Conservation (phyloP, 2,329 filamentous ascomycete species). For the Fusarium abutilonis region DNA sequence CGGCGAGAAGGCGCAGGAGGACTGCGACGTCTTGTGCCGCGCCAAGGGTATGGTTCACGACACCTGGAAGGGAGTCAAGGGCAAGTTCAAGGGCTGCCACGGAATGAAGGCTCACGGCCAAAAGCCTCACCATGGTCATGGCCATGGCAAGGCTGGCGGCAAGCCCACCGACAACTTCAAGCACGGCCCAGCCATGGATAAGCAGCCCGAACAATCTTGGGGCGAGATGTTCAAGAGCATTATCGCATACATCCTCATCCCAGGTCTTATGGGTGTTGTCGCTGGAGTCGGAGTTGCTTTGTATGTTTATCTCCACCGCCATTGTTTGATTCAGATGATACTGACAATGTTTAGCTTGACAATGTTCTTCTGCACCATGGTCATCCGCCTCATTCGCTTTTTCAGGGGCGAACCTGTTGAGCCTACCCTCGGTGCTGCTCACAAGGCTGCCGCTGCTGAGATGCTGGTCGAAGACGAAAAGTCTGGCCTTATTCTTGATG, state of each 20-base stretch:
- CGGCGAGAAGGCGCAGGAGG: constrained; percentile 4
- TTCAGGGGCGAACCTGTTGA: constrained; percentile 46
- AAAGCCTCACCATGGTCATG: constrained; percentile 22
- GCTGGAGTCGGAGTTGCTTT: constrained; percentile 74
- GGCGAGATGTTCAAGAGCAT: constrained; percentile 64
- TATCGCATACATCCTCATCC: constrained; percentile 71
- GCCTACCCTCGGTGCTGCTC: constrained; percentile 18
- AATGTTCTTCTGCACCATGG: constrained; percentile 71
- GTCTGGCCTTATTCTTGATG: constrained; percentile 58
- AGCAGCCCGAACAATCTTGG: constrained; percentile 51
- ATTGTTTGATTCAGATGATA: neutral
- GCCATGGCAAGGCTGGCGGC: constrained; percentile 34
- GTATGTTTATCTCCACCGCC: constrained; percentile 52
- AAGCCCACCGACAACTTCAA: constrained; percentile 38
- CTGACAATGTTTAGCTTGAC: constrained; percentile 61
- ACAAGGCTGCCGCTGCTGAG: constrained; percentile 53
- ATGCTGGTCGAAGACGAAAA: constrained; percentile 59
- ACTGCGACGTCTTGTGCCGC: constrained; percentile 64
- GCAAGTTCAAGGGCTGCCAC: constrained; percentile 43
- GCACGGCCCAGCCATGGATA: constrained; percentile 21
- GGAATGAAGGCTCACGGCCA: constrained; percentile 35
- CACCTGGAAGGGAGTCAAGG: constrained; percentile 44
- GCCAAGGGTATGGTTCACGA: constrained; percentile 52
- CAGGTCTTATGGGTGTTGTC: constrained; percentile 73
- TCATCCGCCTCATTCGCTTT: constrained; percentile 67